A percentile compares a stretch with the other conserved stretches of the same genome.
Evolutionary conservation across 2,329 filamentous ascomycete species (phyloP).

Genomic region (Fusarium cyanostomum): DNA sequence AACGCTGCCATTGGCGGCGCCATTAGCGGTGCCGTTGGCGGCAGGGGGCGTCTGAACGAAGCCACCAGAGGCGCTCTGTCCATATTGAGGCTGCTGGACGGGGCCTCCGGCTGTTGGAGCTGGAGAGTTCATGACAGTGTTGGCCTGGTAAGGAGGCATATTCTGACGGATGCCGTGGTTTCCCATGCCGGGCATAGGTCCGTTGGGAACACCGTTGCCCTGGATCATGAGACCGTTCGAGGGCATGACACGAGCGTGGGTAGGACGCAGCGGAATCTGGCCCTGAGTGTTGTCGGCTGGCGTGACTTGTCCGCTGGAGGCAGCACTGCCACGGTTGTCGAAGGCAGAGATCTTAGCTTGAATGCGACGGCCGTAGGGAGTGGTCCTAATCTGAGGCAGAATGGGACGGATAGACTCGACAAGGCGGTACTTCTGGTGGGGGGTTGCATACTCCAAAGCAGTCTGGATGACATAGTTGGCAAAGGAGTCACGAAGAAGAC

Average conservation of each 20-base stretch:
- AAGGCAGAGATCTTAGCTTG: constrained; percentile 82
- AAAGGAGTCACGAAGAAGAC: constrained; percentile 88
- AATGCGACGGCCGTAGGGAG: constrained; percentile 93
- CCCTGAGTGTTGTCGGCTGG: constrained; percentile 63
- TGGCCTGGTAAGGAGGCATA: constrained; percentile 49
- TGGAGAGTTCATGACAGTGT: constrained; percentile 46
- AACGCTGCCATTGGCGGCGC: constrained; percentile 27
- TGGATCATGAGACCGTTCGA: constrained; percentile 51
- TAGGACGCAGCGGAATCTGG: constrained; percentile 61
- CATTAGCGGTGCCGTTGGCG: constrained; percentile 38
- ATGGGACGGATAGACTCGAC: constrained; percentile 88
- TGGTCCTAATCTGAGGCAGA: constrained; percentile 84
- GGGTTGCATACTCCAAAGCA: constrained; percentile 84
- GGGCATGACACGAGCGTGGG: constrained; percentile 55
- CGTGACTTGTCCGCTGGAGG: constrained; percentile 60
- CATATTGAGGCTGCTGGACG: constrained; percentile 45
- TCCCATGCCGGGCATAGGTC: constrained; percentile 32
- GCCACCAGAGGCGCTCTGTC: constrained; percentile 40
- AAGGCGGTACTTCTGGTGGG: constrained; percentile 75
- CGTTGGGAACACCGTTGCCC: constrained; percentile 41
- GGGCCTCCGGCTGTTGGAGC: constrained; percentile 39
- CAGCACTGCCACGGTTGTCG: constrained; percentile 58
- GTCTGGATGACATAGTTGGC: constrained; percentile 99
- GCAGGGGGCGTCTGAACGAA: constrained; percentile 38
- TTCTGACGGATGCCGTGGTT: constrained; percentile 45